Conservation (phyloP, 2,329 filamentous ascomycete genomes). For the Aureobasidium sp. region DNA sequence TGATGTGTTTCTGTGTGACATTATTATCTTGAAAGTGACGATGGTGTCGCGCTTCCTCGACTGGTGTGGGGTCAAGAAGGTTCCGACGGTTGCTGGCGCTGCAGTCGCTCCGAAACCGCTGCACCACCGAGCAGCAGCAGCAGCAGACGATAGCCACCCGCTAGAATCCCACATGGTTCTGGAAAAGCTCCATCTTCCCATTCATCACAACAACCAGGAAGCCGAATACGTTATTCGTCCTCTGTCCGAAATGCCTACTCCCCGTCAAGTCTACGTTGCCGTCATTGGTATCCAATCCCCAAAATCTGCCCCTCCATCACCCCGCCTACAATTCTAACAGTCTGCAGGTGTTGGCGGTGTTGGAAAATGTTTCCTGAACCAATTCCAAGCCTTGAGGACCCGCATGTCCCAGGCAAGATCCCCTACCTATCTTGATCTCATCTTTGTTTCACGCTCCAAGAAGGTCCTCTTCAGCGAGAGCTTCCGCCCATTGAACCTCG, state of each 20-base stretch:
- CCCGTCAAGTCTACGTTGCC: constrained; percentile 41
- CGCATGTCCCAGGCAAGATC: constrained; percentile 47
- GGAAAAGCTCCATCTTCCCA: background rate
- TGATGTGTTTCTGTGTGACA: constrained; percentile 12
- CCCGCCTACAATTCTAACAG: constrained; percentile 13
- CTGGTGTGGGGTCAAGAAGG: background rate
- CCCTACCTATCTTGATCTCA: constrained; percentile 64
- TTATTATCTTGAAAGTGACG: background rate
- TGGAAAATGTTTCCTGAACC: constrained; percentile 80
- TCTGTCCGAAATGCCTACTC: constrained; percentile 32
- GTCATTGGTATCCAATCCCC: constrained; percentile 34
- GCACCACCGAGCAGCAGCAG: background rate
- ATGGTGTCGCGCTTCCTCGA: background rate
- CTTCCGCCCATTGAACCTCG: constrained; percentile 61
- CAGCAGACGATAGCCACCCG: background rate
- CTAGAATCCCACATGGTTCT: background rate
- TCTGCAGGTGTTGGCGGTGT: constrained; percentile 78
- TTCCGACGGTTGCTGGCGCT: background rate
- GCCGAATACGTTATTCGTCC: background rate
- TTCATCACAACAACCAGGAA: background rate
- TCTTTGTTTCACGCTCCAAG: constrained; percentile 80
- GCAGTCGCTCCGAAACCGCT: background rate
- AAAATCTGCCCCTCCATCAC: constrained; percentile 11
- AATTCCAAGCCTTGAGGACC: constrained; percentile 62
- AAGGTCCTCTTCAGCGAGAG: constrained; percentile 70